Percentiles rank a stretch among this genome's conserved stretches.
These are phyloP conservation scores for Botrytis aclada DNA, from an alignment of 2,329 filamentous ascomycete genomes.

Conservation along the genomic window DNA sequence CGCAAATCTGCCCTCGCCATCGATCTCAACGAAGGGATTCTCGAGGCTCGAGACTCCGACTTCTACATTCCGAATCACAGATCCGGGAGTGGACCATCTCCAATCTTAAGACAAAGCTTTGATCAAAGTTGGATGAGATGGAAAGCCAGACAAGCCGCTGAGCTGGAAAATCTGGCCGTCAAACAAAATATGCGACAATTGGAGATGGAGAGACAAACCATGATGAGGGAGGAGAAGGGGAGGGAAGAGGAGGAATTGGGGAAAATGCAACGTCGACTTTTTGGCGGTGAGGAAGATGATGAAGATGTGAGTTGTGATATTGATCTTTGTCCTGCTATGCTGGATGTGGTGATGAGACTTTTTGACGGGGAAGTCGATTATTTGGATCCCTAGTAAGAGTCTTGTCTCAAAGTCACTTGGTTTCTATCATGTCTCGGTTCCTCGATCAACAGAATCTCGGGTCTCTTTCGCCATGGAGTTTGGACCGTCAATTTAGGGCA, in stretches of 20 bases:
- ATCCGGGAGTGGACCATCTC: slow-evolving; percentile 26
- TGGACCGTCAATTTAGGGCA: neutral
- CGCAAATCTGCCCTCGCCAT: slow-evolving; percentile 30
- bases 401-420: slow-evolving; percentile 20
- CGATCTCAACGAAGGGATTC: slow-evolving; percentile 31
- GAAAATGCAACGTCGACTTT: slow-evolving; percentile 31
- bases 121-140: slow-evolving; percentile 36
- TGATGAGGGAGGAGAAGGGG: slow-evolving; percentile 24
- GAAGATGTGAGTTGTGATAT: slow-evolving; percentile 29
- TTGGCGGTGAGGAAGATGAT: slow-evolving; percentile 35
- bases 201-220: slow-evolving; percentile 6
- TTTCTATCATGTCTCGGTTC: slow-evolving; percentile 21
- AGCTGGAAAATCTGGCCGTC: slow-evolving; percentile 18
- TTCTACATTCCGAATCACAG: slow-evolving; percentile 27
- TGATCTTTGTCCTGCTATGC: slow-evolving; percentile 37
- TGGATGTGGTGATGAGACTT: slow-evolving; percentile 35
- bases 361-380: slow-evolving; percentile 38
- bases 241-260: slow-evolving; percentile 29
- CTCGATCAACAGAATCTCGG: slow-evolving; percentile 13
- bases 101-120: slow-evolving; percentile 36
- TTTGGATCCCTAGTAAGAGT: slow-evolving; percentile 33
- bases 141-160: slow-evolving; percentile 33
- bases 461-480: slow-evolving; percentile 1
- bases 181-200: neutral
- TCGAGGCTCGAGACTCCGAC: slow-evolving; percentile 31